Percentiles rank a stretch among this genome's conserved stretches.
These are phyloP conservation scores for Posidonia australis DNA, from an alignment of 106 monocot species.

Conservation along the genomic window DNA sequence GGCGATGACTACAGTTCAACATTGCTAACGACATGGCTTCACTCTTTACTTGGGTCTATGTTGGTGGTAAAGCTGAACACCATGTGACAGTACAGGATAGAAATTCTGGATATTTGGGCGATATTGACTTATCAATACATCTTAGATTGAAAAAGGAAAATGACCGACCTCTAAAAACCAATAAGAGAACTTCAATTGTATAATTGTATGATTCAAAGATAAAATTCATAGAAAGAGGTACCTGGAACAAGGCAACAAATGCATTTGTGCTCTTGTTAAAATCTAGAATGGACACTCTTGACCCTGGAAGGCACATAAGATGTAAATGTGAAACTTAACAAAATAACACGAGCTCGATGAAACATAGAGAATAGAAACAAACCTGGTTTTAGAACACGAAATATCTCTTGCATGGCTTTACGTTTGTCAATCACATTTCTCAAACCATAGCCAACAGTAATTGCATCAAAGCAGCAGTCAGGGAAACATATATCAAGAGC, in stretches of 20 bases:
- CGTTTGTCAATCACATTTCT: constrained; percentile 69
- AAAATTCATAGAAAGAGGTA: constrained; percentile 1
- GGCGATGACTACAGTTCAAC: too few relatives aligned
- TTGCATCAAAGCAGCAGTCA: constrained; percentile 65
- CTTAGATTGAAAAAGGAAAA: too few relatives aligned
- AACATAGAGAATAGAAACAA: not conserved
- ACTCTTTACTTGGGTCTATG: too few relatives aligned
- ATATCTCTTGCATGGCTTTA: constrained; percentile 69
- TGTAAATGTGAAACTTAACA: not conserved
- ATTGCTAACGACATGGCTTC: too few relatives aligned
- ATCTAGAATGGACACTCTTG: constrained; percentile 73
- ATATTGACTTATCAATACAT: too few relatives aligned
- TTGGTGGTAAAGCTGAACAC: too few relatives aligned
- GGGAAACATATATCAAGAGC: constrained; percentile 62
- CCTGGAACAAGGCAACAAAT: constrained; percentile 44
- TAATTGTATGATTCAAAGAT: too few relatives aligned
- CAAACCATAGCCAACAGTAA: constrained; percentile 79
- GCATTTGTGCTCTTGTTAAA: constrained; percentile 81
- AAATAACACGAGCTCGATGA: not conserved
- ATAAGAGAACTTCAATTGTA: too few relatives aligned
- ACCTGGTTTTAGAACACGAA: constrained; percentile 92
- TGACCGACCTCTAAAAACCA: too few relatives aligned
- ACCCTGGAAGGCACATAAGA: constrained; percentile 35
- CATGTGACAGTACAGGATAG: too few relatives aligned
- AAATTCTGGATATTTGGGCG: too few relatives aligned